Evolutionary conservation across 345 rosid species (phyloP).

Genomic region (Populus davidiana): DNA sequence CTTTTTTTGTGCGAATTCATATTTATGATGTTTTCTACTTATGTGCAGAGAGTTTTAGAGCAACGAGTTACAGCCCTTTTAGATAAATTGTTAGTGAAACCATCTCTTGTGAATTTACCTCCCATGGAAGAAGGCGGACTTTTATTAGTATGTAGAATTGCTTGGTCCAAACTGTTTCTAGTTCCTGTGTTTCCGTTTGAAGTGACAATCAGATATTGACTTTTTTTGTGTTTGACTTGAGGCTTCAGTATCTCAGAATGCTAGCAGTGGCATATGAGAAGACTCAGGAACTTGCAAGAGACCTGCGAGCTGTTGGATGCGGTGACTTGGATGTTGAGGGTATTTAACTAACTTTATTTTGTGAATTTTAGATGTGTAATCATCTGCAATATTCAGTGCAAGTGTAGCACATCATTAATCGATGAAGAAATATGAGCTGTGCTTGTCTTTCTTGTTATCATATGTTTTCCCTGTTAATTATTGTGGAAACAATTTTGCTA

Average conservation of each 20-base stretch:
- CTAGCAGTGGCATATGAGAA: constrained; percentile 95
- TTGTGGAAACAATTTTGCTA: not conserved
- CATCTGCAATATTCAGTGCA: not conserved
- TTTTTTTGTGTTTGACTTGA: constrained; percentile 34
- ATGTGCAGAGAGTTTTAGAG: constrained; percentile 82
- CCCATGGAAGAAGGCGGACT: constrained; percentile 73
- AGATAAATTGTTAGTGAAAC: constrained; percentile 87
- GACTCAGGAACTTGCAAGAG: constrained; percentile 95
- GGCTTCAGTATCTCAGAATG: constrained; percentile 93
- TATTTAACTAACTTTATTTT: constrained; percentile 23
- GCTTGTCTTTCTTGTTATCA: not conserved
- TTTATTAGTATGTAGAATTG: constrained; percentile 36
- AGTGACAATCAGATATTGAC: constrained; percentile 13
- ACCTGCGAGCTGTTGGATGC: constrained; percentile 88
- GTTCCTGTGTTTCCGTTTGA: constrained; percentile 9
- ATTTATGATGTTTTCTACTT: not conserved
- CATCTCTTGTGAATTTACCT: constrained; percentile 87
- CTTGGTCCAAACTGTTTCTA: not conserved
- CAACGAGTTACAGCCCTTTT: constrained; percentile 91
- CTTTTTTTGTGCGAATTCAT: not conserved
- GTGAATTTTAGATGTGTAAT: not conserved
- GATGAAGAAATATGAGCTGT: not conserved
- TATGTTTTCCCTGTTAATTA: not conserved
- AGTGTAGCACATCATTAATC: not conserved
- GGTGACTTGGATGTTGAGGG: constrained; percentile 98